These are phyloP conservation scores for Alternaria hordeiaustralica DNA, from an alignment of 2,329 filamentous ascomycete species.

Conservation along the genomic window DNA sequence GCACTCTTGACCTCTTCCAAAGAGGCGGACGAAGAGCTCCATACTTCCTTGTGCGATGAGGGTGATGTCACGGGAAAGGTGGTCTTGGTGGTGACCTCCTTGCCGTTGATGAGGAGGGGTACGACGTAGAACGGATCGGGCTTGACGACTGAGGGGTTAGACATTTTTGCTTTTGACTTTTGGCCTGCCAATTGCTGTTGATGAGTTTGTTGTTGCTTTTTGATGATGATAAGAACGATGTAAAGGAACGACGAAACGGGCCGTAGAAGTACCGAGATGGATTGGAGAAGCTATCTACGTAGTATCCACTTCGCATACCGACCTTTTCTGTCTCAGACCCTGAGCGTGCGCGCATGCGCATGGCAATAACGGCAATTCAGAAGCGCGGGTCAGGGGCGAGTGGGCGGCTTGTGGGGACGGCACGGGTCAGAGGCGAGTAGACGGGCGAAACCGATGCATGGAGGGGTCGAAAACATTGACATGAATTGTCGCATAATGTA, in stretches of 20 bases:
- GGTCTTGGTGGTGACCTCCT: conserved; percentile 55
- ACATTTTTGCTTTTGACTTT: conserved; percentile 7
- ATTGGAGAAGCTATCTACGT: neutral
- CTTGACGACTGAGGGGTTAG: conserved; percentile 1
- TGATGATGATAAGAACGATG: neutral
- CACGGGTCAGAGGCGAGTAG: conserved; percentile 5
- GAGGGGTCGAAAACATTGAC: neutral
- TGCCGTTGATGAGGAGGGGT: conserved; percentile 58
- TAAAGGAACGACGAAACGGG: neutral
- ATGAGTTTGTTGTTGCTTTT: neutral
- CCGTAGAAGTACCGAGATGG: neutral
- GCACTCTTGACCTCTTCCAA: conserved; percentile 63
- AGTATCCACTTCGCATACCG: neutral
- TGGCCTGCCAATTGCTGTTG: neutral
- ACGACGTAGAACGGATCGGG: conserved; percentile 41
- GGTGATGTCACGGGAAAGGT: conserved; percentile 67
- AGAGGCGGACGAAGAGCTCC: conserved; percentile 64
- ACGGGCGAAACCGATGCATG: neutral
- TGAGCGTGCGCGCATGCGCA: neutral
- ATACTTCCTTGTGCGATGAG: conserved; percentile 57
- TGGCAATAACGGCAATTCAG: conserved; percentile 1
- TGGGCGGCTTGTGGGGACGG: conserved; percentile 3
- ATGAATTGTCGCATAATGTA: neutral
- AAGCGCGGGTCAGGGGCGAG: conserved; percentile 1
- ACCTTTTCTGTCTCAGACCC: neutral